These are phyloP conservation scores for Biancaea sappan DNA, from an alignment of 306 rosid genomes.

Conservation along the genomic window DNA sequence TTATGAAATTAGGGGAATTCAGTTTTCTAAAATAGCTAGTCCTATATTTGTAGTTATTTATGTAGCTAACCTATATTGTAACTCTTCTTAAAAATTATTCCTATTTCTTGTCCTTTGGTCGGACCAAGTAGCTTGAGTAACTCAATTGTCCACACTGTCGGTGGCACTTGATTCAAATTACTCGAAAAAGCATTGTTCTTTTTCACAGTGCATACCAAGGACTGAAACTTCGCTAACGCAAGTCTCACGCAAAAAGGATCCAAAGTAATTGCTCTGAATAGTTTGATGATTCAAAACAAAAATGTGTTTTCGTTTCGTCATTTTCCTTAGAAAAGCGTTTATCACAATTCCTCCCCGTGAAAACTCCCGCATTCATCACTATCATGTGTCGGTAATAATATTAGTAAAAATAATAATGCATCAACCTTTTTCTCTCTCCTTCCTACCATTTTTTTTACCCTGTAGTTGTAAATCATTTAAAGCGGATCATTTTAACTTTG, in stretches of 20 bases:
- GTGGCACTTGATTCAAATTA: slow-evolving; percentile 10
- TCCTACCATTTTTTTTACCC: neutral
- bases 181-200: neutral
- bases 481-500: neutral
- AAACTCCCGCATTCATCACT: slow-evolving; percentile 16
- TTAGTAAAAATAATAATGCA: neutral
- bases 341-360: neutral
- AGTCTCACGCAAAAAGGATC: neutral
- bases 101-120: neutral
- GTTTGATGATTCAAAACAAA: neutral
- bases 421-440: neutral
- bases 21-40: no score
- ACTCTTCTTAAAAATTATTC: neutral
- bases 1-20: no score
- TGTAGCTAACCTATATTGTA: neutral
- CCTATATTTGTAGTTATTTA: no score
- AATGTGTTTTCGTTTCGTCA: slow-evolving; percentile 1
- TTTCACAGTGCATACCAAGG: neutral
- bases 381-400: slow-evolving; percentile 36
- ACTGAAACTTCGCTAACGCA: neutral
- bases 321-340: slow-evolving; percentile 6
- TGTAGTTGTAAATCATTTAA: neutral
- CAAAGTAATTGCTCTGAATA: neutral
- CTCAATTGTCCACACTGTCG: slow-evolving; percentile 15
- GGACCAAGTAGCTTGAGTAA: neutral